Percentiles rank a stretch among this genome's conserved stretches.
Conservation (phyloP, 2,329 filamentous ascomycete genomes). For the Paecilomyces dactylethromorphus region DNA sequence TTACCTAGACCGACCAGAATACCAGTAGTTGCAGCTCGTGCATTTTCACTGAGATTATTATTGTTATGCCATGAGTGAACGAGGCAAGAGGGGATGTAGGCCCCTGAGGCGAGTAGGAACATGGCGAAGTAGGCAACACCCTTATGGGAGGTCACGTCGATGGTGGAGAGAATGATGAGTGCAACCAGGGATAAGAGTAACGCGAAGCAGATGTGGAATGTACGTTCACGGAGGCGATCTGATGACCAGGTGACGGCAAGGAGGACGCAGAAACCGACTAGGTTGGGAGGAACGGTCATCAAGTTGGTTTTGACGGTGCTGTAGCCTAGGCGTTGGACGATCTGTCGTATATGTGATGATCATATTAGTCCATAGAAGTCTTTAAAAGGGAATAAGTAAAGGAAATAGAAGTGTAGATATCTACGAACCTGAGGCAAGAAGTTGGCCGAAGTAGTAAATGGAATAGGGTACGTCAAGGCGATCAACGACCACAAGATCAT, state of each 20-base stretch:
- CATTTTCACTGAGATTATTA: constrained; percentile 47
- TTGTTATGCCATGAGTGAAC: constrained; percentile 49
- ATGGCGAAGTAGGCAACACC: constrained; percentile 46
- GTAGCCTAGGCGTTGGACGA: constrained; percentile 40
- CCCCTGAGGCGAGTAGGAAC: constrained; percentile 39
- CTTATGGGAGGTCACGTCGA: constrained; percentile 37
- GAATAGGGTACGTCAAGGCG: constrained; percentile 43
- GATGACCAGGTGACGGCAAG: constrained; percentile 39
- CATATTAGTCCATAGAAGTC: not conserved
- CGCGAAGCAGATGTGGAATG: constrained; percentile 39
- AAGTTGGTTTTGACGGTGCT: constrained; percentile 42
- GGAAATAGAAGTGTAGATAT: not conserved
- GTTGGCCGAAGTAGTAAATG: constrained; percentile 40
- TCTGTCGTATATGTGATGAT: constrained; percentile 13
- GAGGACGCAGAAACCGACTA: constrained; percentile 41
- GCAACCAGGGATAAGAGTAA: constrained; percentile 37
- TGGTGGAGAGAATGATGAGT: constrained; percentile 38
- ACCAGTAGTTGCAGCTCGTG: constrained; percentile 43
- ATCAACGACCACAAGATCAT: constrained; percentile 42
- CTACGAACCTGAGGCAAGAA: constrained; percentile 39
- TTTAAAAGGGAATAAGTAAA: not conserved
- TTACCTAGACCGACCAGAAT: constrained; percentile 45
- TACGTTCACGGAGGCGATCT: constrained; percentile 41
- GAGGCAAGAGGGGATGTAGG: constrained; percentile 44
- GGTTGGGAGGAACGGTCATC: constrained; percentile 44